A percentile compares a stretch with the other conserved stretches of the same genome.
These are phyloP conservation scores for Emergomyces africanus DNA, from an alignment of 2,329 filamentous ascomycete species.

Conservation along the genomic window DNA sequence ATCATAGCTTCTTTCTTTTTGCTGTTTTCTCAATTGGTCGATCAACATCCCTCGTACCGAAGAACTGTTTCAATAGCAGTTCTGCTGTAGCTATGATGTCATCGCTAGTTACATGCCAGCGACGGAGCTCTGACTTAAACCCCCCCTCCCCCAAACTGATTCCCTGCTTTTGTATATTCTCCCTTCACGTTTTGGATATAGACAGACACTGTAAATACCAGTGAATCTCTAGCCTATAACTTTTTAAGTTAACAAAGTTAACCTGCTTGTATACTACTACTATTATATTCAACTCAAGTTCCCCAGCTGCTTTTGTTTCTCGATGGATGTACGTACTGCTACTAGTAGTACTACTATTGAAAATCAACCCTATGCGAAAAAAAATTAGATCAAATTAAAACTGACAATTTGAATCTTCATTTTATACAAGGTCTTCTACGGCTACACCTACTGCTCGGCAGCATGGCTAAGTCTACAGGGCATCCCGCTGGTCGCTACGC, in stretches of 20 bases:
- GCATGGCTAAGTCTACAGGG: conserved; percentile 34
- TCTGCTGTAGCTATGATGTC: neutral
- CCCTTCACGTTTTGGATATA: neutral
- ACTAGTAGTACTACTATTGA: too few relatives aligned
- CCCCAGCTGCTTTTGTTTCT: neutral
- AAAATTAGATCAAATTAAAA: neutral
- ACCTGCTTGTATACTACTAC: too few relatives aligned
- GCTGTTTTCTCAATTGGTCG: too few relatives aligned
- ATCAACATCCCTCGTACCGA: neutral
- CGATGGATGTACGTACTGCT: conserved; percentile 14
- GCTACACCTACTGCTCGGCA: conserved; percentile 34
- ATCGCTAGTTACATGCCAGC: too few relatives aligned
- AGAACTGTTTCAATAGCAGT: too few relatives aligned
- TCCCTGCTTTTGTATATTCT: neutral
- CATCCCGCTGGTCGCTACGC: conserved; percentile 45
- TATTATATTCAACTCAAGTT: too few relatives aligned
- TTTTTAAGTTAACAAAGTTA: too few relatives aligned
- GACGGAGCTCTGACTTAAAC: too few relatives aligned
- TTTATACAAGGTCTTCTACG: conserved; percentile 29
- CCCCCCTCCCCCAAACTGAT: neutral
- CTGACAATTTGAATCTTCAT: neutral
- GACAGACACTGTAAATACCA: neutral
- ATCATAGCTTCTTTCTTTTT: neutral
- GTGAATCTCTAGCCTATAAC: neutral
- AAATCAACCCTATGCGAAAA: neutral